Base-by-base conservation (phyloP, 192 early-diverging fungal genomes). In the Bifiguratus adelaidae region DNA sequence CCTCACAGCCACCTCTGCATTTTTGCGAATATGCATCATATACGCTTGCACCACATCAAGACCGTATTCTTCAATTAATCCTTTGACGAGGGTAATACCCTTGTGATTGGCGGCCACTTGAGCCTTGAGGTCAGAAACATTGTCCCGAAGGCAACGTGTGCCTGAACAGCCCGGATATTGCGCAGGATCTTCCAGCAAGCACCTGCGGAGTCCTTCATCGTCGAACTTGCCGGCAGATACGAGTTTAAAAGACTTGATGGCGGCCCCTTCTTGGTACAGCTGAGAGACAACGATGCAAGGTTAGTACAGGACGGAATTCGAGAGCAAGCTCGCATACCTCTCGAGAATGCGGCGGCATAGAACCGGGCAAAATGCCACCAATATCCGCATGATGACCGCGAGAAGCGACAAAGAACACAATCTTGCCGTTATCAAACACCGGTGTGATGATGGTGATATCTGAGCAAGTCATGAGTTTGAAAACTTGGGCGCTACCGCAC, bases 381-480 rank as follows among this genome's bases (percentile, higher is more conserved):
- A 98, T 95, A 48, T 98, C 95, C 3, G 91, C 85, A 58, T 93
- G 91, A 58, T 93, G 92, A 2, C 88, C 85, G 32, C 95, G 75
- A 21, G 84, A 90, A 0, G 95, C 95, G 6, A 96, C 91, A 73
- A 95, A 98, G 58, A 96, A 96, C 5, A 89, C 81, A 55, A 91
- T 78, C 26, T 77, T 43, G 4, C 76, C 81, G 27, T 81, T 49
- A 50, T 78, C 56, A 45, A 96, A 98, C 13, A 98, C 92, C 0
- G 92, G 92, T 2, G 95, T 95, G 35, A 98, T 95, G 28, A 98
- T 76, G 3, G 92, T 95, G 27, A 98, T 98, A 53, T 96, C 86
- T 33, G 50, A 21, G 18, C n/a, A 16, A 4, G 20, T 35, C 8
- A 29, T 16, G 13, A 40, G 19, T 26, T 50, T 21, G 6, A 4